Evolutionary conservation across 164 flowering plant species (phyloP).

Genomic region (Amborella trichopoda): DNA sequence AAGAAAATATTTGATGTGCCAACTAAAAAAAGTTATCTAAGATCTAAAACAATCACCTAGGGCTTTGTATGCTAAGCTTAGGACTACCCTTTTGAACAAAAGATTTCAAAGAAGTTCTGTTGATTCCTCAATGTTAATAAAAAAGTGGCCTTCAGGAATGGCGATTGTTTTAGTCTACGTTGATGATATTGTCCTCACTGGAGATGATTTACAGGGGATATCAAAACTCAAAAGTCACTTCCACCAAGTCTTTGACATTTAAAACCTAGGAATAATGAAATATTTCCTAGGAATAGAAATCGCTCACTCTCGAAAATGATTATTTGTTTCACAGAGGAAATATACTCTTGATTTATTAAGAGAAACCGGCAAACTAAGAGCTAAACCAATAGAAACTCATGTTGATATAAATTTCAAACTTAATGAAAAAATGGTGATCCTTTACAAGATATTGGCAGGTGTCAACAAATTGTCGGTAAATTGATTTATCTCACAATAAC

Average conservation of each 20-base stretch:
- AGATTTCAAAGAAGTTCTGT: not conserved
- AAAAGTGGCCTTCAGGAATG: not conserved
- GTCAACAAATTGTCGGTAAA: not conserved
- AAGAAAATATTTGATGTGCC: not conserved
- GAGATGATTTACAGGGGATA: not conserved
- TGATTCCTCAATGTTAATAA: not conserved
- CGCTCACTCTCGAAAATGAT: not conserved
- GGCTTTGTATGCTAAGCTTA: not conserved
- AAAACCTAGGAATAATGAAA: not conserved
- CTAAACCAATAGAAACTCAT: not conserved
- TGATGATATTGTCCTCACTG: constrained; percentile 1
- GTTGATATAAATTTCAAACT: not conserved
- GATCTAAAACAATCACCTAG: not conserved
- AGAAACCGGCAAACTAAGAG: not conserved
- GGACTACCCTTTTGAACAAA: not conserved
- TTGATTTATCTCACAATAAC: not conserved
- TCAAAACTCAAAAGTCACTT: not conserved
- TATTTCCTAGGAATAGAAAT: constrained; percentile 2
- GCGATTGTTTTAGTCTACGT: not conserved
- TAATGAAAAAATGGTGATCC: not conserved
- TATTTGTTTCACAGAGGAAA: not conserved
- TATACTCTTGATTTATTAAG: constrained; percentile 1
- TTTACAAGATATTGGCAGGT: not conserved
- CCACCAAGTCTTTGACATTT: not conserved
- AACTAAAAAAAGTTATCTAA: not conserved